phyloP scores from a whole-genome alignment of 768 basidiomycete genomes.

The Phylloporus arenicola region DNA sequence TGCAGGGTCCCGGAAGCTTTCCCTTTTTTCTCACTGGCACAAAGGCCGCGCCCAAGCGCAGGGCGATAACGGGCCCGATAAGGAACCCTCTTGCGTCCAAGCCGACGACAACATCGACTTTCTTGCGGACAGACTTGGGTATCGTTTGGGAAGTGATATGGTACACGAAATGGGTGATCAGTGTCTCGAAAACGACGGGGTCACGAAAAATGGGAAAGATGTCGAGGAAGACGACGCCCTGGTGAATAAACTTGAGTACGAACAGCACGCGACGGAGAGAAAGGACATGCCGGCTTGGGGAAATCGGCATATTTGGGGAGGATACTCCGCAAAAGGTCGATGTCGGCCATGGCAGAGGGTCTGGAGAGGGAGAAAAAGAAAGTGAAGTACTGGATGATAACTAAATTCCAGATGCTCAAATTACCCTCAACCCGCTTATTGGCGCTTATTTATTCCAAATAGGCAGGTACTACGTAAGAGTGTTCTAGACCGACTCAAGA shows the following conservation, averaged over 20 bases:
- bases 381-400: not conserved
- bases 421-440: not conserved
- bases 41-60: constrained; percentile 88
- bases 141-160: constrained; percentile 80
- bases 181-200: constrained; percentile 82
- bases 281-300: constrained; percentile 71
- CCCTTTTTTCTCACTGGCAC: constrained; percentile 93
- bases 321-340: constrained; percentile 60
- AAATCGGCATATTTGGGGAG: constrained; percentile 69
- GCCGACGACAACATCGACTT: constrained; percentile 89
- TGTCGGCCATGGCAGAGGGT: constrained; percentile 63
- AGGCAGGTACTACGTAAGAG: constrained; percentile 23
- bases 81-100: constrained; percentile 96
- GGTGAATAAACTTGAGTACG: not conserved
- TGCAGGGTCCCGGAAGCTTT: constrained; percentile 87
- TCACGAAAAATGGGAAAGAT: constrained; percentile 89
- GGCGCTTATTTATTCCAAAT: constrained; percentile 11
- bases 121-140: constrained; percentile 50
- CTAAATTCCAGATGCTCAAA: not conserved
- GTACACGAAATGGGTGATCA: constrained; percentile 84
- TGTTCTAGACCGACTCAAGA: constrained; percentile 79
- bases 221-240: constrained; percentile 92
- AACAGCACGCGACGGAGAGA: not conserved
- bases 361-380: not conserved
- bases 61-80: constrained; percentile 86